Conservation (phyloP, 148 eudicot species). For the Polygonum maritimum region DNA sequence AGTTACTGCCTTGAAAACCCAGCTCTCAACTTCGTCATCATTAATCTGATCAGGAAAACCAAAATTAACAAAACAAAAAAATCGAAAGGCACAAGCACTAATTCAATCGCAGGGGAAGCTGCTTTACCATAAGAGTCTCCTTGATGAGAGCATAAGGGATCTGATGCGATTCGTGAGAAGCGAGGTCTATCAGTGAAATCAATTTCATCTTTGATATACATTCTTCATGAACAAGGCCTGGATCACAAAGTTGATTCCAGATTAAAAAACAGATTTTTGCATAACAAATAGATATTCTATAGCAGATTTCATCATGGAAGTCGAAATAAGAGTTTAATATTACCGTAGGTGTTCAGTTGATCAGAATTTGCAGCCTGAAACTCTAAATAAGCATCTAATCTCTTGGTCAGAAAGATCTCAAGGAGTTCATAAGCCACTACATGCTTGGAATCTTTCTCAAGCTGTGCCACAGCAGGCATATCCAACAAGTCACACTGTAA, state of each 20-base stretch:
- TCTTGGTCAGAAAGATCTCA: constrained; percentile 66
- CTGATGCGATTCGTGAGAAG: constrained; percentile 53
- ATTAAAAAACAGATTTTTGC: not conserved
- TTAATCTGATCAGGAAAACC: constrained; percentile 33
- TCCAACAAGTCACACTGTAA: constrained; percentile 87
- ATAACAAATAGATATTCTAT: not conserved
- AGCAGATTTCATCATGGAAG: not conserved
- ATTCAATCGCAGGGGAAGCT: constrained; percentile 8
- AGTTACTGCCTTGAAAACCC: constrained; percentile 87
- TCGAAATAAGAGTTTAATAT: not conserved
- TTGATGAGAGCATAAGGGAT: constrained; percentile 68
- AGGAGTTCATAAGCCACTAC: constrained; percentile 62
- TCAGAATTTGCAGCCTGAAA: constrained; percentile 62
- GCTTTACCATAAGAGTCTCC: constrained; percentile 57
- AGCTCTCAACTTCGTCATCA: constrained; percentile 68
- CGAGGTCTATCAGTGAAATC: constrained; percentile 81
- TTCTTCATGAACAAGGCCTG: constrained; percentile 92
- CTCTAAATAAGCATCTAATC: constrained; percentile 63
- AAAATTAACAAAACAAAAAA: not conserved
- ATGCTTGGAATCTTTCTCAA: constrained; percentile 76
- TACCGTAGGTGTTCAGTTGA: constrained; percentile 57
- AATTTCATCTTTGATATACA: constrained; percentile 77
- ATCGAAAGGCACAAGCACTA: not conserved
- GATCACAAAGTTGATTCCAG: not conserved
- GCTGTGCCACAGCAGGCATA: constrained; percentile 71